Base-by-base conservation (phyloP, 1,284 basidiomycete genomes). In the Fomitopsis palustris region DNA sequence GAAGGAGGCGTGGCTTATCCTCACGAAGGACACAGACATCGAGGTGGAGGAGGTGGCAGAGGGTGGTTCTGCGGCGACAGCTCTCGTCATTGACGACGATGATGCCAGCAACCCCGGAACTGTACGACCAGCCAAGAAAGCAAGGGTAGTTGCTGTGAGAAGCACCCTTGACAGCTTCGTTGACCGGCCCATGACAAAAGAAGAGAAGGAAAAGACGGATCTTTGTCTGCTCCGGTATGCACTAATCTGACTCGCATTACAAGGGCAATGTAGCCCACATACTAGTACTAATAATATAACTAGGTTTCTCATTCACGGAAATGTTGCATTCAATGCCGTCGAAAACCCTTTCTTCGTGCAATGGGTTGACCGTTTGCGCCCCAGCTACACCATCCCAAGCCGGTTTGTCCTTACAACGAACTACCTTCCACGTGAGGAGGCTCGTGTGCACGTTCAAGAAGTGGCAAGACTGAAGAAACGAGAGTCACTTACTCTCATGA, bases 401-500 rank as follows among this genome's bases (percentile, higher is more conserved):
- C 38, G 57, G 9, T 69, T 66, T 63, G 61, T 68, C 0, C 57
- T 71, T n/a, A 56, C 61, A 35, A 39, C 63, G 19, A 62, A 41
- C 25, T 54, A 64, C 19, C 53, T 72, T 16, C 56, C 61, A 57
- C 58, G 53, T 2, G 69, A 72, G 55, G 29, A 52, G 17, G 55
- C 55, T 19, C 52, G 62, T 17, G 67, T 69, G 4, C 45, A 67
- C 21, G 6, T 61, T 6, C 19, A 55, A 19, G 70, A 70, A 19
- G 58, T 66, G 4, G 57, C 43, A 3, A 9, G 58, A 10, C 45
- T 71, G 19, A 62, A 64, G 38, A 19, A 53, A 4, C n/a, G 57
- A 16, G 54, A 62, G 35, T 37, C 54, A n/a, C 52, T 70, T 1
- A 72, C 69, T 2, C 47, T 69, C 23, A 37, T 73, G 10, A 52